A percentile compares a stretch with the other conserved stretches of the same genome.
Conservation (phyloP, 176 grass and related monocot genomes). For the Dendrocalamus sinicus region DNA sequence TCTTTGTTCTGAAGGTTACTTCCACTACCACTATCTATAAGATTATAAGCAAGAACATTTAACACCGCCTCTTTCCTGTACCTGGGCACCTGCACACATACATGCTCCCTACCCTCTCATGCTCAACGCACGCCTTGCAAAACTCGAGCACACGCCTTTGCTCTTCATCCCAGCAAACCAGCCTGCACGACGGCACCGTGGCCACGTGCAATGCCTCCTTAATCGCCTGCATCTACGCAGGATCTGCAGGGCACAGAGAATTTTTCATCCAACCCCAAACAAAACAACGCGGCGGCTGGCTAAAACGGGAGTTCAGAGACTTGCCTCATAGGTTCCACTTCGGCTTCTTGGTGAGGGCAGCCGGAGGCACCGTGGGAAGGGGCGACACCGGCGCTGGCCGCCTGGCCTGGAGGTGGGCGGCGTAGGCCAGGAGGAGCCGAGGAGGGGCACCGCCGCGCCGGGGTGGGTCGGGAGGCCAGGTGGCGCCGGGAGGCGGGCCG, state of each 20-base stretch:
- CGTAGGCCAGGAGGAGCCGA: too few relatives aligned
- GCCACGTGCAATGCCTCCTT: conserved; percentile 84
- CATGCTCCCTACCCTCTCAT: conserved; percentile 70
- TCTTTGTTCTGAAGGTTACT: too few relatives aligned
- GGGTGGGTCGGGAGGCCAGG: too few relatives aligned
- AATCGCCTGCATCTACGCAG: conserved; percentile 69
- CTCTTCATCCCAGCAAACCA: conserved; percentile 78
- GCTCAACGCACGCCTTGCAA: conserved; percentile 61
- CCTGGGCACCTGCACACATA: conserved; percentile 88
- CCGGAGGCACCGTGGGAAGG: too few relatives aligned
- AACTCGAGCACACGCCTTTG: conserved; percentile 76
- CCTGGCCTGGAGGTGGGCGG: too few relatives aligned
- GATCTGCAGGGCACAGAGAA: conserved; percentile 52
- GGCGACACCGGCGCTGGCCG: too few relatives aligned
- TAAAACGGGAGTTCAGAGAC: conserved; percentile 11
- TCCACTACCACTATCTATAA: too few relatives aligned
- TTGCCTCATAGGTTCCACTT: conserved; percentile 80
- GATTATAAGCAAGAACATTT: too few relatives aligned
- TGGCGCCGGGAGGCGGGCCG: too few relatives aligned
- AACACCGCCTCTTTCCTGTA: conserved; percentile 66
- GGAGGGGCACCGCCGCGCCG: too few relatives aligned
- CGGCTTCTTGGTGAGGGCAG: conserved; percentile 15
- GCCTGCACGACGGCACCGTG: conserved; percentile 57
- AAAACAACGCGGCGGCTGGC: background rate
- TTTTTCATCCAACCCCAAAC: conserved; percentile 26